A percentile compares a stretch with the other conserved stretches of the same genome.
phyloP scores from a whole-genome alignment of 2,329 filamentous ascomycete genomes.

The Ophiostoma australiae region DNA sequence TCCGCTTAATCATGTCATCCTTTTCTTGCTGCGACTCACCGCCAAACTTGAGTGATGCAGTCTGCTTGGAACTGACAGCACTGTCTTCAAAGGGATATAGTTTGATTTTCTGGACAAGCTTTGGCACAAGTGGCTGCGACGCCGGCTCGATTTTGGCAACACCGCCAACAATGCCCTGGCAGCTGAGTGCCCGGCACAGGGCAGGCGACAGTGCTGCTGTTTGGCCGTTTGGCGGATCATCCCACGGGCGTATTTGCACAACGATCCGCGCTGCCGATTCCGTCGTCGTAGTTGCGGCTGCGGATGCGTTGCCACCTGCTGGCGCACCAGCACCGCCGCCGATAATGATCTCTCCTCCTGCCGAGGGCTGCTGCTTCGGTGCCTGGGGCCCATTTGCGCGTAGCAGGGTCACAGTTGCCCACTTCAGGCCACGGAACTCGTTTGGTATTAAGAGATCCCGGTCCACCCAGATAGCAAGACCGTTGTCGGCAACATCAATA shows the following conservation, averaged over 20 bases:
- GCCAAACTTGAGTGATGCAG: conserved; percentile 70
- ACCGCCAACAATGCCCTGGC: conserved; percentile 71
- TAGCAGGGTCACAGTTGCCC: conserved; percentile 79
- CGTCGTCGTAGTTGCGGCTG: conserved; percentile 29
- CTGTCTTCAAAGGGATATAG: conserved; percentile 69
- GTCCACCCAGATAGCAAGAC: conserved; percentile 79
- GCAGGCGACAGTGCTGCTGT: conserved; percentile 73
- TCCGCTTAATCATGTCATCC: conserved; percentile 67
- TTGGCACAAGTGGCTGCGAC: conserved; percentile 60
- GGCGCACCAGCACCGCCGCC: conserved; percentile 44
- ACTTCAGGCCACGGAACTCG: conserved; percentile 69
- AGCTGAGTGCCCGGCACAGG: conserved; percentile 69
- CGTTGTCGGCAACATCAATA: conserved; percentile 34
- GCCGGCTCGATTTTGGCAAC: conserved; percentile 84
- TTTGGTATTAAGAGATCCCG: conserved; percentile 67
- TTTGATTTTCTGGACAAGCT: conserved; percentile 54
- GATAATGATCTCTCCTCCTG: conserved; percentile 39
- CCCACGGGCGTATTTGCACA: conserved; percentile 71
- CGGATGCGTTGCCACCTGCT: conserved; percentile 21
- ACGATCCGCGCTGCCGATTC: conserved; percentile 65
- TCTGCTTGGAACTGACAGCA: conserved; percentile 49
- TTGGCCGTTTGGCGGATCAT: conserved; percentile 77
- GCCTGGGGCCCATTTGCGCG: conserved; percentile 70
- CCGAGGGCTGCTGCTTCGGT: conserved; percentile 46
- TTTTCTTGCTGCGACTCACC: conserved; percentile 79